A percentile compares a stretch with the other conserved stretches of the same genome.
phyloP scores from a whole-genome alignment of 1,139 yeast species.

The Geotrichum europaeum region DNA sequence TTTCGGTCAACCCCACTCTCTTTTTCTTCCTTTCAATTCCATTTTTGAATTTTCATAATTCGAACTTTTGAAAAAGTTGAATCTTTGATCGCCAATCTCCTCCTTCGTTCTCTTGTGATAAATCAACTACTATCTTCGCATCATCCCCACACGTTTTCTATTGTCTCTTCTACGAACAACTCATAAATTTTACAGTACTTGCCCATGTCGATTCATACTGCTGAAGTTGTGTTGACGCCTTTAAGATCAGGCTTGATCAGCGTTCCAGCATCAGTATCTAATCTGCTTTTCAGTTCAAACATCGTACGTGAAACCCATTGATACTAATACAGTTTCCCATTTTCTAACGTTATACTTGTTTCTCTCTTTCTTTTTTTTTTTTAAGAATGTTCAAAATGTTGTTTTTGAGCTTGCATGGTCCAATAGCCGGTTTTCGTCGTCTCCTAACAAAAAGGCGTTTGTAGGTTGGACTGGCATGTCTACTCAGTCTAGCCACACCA shows the following conservation, averaged over 20 bases:
- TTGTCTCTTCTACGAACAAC: neutral
- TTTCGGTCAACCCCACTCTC: neutral
- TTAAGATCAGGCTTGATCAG: constrained; percentile 52
- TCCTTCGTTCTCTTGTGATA: neutral
- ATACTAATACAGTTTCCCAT: neutral
- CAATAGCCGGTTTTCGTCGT: constrained; percentile 29
- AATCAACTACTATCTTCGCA: no score
- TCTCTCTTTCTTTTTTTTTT: neutral
- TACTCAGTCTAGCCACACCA: constrained; percentile 35
- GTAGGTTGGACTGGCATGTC: constrained; percentile 62
- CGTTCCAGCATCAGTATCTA: constrained; percentile 49
- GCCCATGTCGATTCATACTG: constrained; percentile 26
- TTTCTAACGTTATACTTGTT: neutral
- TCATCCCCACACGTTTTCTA: neutral
- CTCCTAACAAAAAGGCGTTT: constrained; percentile 36
- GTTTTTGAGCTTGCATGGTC: constrained; percentile 45
- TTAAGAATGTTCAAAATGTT: constrained; percentile 47
- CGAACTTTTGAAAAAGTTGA: no score
- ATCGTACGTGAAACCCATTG: constrained; percentile 34
- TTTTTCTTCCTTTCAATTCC: neutral
- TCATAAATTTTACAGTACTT: no score
- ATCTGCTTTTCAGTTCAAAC: constrained; percentile 47
- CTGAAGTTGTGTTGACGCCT: constrained; percentile 34
- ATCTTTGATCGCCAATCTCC: neutral
- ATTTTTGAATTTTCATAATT: neutral